Percentiles rank a stretch among this genome's conserved stretches.
Conservation (phyloP, 371 early-diverging fungal genomes). For the Mucor sp. region DNA sequence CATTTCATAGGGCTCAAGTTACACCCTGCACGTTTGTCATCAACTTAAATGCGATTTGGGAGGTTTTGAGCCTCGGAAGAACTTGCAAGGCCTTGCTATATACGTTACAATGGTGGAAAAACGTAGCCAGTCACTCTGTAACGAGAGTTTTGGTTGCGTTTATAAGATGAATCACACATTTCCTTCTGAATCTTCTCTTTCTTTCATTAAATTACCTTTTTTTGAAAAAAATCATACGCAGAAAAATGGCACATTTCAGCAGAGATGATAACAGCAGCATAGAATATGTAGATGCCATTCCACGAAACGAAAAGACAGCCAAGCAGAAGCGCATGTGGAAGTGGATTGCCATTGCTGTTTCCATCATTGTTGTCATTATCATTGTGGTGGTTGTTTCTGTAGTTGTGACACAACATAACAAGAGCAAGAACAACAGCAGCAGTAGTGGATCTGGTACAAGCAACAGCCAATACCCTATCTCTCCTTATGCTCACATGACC, state of each 20-base stretch:
- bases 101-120: not conserved
- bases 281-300: slow-evolving; percentile 21
- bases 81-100: not conserved
- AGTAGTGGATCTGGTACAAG: not conserved
- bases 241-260: slow-evolving; percentile 5
- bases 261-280: slow-evolving; percentile 15
- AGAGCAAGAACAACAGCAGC: not conserved
- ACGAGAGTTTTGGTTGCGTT: not conserved
- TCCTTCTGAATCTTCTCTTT: not conserved
- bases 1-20: not conserved
- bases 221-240: not conserved
- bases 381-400: slow-evolving; percentile 40
- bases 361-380: slow-evolving; percentile 31
- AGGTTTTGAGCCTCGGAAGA: slow-evolving; percentile 1
- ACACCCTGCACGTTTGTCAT: not conserved
- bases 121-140: slow-evolving; percentile 6
- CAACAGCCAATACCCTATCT: slow-evolving; percentile 24
- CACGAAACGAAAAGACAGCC: slow-evolving; percentile 11
- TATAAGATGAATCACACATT: not conserved
- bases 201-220: slow-evolving; percentile 4
- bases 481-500: slow-evolving; percentile 46
- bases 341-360: slow-evolving; percentile 16
- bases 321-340: slow-evolving; percentile 28
- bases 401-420: slow-evolving; percentile 31
- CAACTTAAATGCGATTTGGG: not conserved